phyloP scores from a whole-genome alignment of 2,329 filamentous ascomycete genomes.

The Penicillium freii region DNA sequence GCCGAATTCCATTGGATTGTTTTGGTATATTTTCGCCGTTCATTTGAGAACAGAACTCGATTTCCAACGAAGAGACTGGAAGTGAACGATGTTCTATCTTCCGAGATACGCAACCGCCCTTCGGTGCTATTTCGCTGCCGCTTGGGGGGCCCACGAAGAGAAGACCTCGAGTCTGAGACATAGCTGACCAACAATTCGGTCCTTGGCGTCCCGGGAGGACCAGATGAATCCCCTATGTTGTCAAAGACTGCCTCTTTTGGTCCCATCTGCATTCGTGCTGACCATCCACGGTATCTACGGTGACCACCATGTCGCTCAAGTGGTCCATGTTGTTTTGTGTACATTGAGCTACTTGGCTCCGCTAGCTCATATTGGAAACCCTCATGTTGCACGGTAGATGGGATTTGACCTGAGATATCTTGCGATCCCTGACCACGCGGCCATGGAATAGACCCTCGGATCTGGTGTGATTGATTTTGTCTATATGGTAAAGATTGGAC shows the following conservation, averaged over 20 bases:
- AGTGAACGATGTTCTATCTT: background rate
- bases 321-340: background rate
- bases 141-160: background rate
- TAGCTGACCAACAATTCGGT: slow-evolving; percentile 27
- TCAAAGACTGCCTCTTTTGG: slow-evolving; percentile 13
- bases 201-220: slow-evolving; percentile 39
- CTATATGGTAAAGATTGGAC: slow-evolving; percentile 1
- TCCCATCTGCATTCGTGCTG: slow-evolving; percentile 38
- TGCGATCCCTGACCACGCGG: background rate
- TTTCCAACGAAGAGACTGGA: background rate
- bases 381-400: background rate
- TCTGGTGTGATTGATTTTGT: background rate
- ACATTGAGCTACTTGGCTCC: background rate
- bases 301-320: slow-evolving; percentile 3
- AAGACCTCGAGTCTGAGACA: slow-evolving; percentile 13
- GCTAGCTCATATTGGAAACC: background rate
- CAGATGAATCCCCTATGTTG: slow-evolving; percentile 23
- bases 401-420: background rate
- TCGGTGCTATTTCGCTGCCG: background rate
- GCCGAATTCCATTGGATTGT: slow-evolving; percentile 7
- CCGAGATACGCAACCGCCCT: background rate
- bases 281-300: slow-evolving; percentile 38
- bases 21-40: background rate
- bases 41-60: background rate
- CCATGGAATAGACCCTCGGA: background rate